Base-by-base conservation (phyloP, 768 basidiomycete species). In the Rickenella mellea region DNA sequence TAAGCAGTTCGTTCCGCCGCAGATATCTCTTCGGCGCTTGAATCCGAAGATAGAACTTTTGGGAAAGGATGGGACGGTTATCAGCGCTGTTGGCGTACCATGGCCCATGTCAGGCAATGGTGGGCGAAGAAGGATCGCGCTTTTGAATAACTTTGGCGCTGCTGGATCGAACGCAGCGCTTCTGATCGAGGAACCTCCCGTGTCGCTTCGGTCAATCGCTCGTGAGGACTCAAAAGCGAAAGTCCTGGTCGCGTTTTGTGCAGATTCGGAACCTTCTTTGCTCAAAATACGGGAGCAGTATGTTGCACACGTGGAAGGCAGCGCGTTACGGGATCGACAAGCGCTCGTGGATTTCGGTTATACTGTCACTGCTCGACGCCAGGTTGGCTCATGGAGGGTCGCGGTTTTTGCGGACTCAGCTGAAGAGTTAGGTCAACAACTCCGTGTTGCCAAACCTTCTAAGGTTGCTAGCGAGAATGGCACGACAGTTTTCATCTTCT, bases 121-220 rank as follows among this genome's bases (percentile, higher is more conserved):
- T 1, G 52, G 53, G 3, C 48, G 47, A 7, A 60, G 67, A 10
- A 67, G 80, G 6, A 46, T 76, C 6, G 80, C 79, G 1, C 49
- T 85, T 20, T 60, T 87, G 42, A 84, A 83, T 50, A 86, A 83
- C 49, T 87, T 83, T 49, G 84, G 84, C 15, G 83, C 83, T 0
- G 68, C 82, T 19, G 83, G 83, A 0, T 83, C 81, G 6, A 85
- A 85, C 45, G 68, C 71, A 2, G 73, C 79, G 0, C 50, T 83
- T 10, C 36, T 85, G 6, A 49, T 85, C 2, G 77, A 84, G 48
- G 81, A 84, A 49, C 58, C 44, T 22, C 42, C 41, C 15, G 27
- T 27, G n/a, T n/a, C n/a, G n/a, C 2, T 33, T 21, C 9, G 14
- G 31, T 17, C 33, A 2, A n/a, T n/a, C n/a, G 28, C 15, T 3